These are phyloP conservation scores for Phytophthora melonis DNA, from an alignment of 352 stramenopile genomes.

Conservation along the genomic window DNA sequence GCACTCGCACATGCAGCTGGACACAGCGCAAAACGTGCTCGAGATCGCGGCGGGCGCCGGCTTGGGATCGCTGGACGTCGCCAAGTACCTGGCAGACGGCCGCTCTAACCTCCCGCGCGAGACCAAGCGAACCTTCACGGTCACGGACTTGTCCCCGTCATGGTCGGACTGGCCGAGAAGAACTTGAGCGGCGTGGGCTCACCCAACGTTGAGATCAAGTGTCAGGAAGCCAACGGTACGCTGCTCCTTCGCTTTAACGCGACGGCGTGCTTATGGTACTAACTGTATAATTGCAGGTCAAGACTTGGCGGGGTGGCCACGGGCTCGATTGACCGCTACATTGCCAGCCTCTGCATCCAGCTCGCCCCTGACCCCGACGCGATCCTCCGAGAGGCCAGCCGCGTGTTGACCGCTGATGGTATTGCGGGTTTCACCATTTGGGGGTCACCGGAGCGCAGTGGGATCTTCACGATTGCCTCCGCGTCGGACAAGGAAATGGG, in stretches of 20 bases:
- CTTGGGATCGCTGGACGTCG: conserved; percentile 52
- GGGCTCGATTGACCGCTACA: conserved; percentile 56
- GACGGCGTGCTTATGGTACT: too few species aligned
- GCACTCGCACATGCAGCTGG: conserved; percentile 64
- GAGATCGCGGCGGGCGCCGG: conserved; percentile 61
- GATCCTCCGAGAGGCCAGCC: conserved; percentile 53
- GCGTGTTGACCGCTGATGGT: conserved; percentile 47
- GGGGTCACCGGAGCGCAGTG: conserved; percentile 54
- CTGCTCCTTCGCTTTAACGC: too few species aligned
- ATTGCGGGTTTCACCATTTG: conserved; percentile 71
- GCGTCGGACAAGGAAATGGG: conserved; percentile 46
- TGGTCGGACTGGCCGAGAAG: conserved; percentile 49
- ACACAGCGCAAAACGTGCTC: conserved; percentile 46
- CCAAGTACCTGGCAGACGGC: conserved; percentile 36
- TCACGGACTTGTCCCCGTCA: conserved; percentile 58
- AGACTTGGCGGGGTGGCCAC: conserved; percentile 44
- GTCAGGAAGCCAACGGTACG: conserved; percentile 5
- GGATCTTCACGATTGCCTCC: conserved; percentile 42
- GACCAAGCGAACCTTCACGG: conserved; percentile 40
- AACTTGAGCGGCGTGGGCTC: conserved; percentile 32
- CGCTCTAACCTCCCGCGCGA: conserved; percentile 21
- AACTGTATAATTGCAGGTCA: conserved; percentile 34
- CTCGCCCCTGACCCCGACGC: conserved; percentile 58
- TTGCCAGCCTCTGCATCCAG: conserved; percentile 62
- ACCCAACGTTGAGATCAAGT: conserved; percentile 30